Evolutionary conservation across 768 basidiomycete species (phyloP), one percentile per base, ranked within the genome.

Genomic region (Lactifluus hygrophoroides): DNA sequence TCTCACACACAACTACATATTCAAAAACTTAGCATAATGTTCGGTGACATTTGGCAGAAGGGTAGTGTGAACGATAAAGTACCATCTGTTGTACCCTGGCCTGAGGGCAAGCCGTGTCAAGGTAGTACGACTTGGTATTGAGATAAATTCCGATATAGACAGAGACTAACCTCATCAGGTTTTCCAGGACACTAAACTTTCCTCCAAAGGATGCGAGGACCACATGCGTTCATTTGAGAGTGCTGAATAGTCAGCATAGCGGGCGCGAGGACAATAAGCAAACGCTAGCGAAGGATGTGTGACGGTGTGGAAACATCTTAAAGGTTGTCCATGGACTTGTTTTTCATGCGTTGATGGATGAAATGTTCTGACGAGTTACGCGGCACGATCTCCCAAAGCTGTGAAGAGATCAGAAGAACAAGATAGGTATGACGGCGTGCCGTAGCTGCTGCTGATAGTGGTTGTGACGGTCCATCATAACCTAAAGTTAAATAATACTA

Each of bases 351-450:
- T 64, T 89, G 84, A 13, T 77, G 70, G 34, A 90, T 79, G 66
- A 94, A 92, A 14, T 80, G 67, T 9, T 85, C 82, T 0, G 84
- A 80, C 3, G 85, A 84, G 67, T 94, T 94, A 28, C 84, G 83
- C 37, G 94, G 78, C 85, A 94, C 87, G 64, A 94, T 85, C 2
- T 91, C 86, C 93, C 92, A 94, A 7, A 96, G 68, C 88, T 90
- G 61, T 21, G 40, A 51, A 1, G 45, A 50, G 45, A 61, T 57
- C 25, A 35, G 10, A 28, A 44, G 19, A 61, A 48, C 8, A 19
- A 21, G 21, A 34, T 17, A 35, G 11, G 44, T 38, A 27, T 5
- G 43, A 43, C 23, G 49, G 61, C 64, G 43, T 30, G 63, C 64
- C 40, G 51, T 52, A n/a, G n/a, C n/a, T 23, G 64, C 64, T 35